phyloP scores from a whole-genome alignment of 1,284 basidiomycete species.

The Melampsora larici-populina region DNA sequence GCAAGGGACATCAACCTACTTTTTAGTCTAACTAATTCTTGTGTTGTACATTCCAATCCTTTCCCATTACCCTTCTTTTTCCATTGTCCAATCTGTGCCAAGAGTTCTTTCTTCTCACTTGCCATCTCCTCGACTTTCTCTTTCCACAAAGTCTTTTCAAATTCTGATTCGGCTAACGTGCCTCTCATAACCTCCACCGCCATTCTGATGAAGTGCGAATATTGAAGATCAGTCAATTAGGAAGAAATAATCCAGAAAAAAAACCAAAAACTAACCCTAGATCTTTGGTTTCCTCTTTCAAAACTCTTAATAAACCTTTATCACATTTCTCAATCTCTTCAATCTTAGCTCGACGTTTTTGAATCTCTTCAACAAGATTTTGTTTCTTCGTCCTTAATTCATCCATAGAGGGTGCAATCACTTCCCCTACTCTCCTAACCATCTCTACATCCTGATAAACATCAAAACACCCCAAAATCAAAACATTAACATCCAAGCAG shows the following conservation, averaged over 20 bases:
- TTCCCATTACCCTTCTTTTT: slow-evolving; percentile 22
- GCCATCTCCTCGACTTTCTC: slow-evolving; percentile 28
- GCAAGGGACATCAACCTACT: slow-evolving; percentile 8
- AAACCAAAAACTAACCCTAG: not conserved
- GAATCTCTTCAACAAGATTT: slow-evolving; percentile 23
- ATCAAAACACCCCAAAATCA: not conserved
- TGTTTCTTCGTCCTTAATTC: slow-evolving; percentile 24
- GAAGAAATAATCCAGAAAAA: not conserved
- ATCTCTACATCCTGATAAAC: slow-evolving; percentile 32
- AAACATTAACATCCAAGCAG: not conserved
- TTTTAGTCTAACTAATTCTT: slow-evolving; percentile 29
- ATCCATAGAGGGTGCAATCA: slow-evolving; percentile 28
- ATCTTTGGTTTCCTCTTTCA: slow-evolving; percentile 42
- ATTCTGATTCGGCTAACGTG: slow-evolving; percentile 26
- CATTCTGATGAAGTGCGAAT: not conserved
- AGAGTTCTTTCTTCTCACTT: slow-evolving; percentile 26
- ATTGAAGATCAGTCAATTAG: not conserved
- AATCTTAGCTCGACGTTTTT: slow-evolving; percentile 25
- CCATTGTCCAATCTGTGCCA: slow-evolving; percentile 22
- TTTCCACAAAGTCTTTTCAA: slow-evolving; percentile 35
- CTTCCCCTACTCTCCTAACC: slow-evolving; percentile 15
- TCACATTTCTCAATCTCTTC: slow-evolving; percentile 38
- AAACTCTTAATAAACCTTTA: slow-evolving; percentile 26
- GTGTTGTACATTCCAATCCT: slow-evolving; percentile 26
- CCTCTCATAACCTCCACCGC: slow-evolving; percentile 34